A percentile compares a stretch with the other conserved stretches of the same genome.
These are phyloP conservation scores for Neofusicoccum laricinum DNA, from an alignment of 2,329 filamentous ascomycete genomes.

Conservation along the genomic window DNA sequence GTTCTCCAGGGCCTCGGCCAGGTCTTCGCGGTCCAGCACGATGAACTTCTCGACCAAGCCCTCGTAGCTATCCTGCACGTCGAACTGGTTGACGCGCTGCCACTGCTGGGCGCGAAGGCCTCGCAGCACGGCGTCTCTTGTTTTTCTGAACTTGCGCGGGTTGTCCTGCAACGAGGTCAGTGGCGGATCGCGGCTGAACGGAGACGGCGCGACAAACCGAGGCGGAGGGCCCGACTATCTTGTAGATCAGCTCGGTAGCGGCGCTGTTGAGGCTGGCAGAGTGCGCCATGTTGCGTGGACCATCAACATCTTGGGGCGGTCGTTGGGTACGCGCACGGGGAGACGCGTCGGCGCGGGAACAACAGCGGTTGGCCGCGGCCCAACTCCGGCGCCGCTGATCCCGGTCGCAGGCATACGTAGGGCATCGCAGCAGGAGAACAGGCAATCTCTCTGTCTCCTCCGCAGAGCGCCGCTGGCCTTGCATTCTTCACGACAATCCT, in stretches of 20 bases:
- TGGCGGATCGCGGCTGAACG: too few relatives aligned
- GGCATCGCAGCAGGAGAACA: not conserved
- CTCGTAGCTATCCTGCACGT: slow-evolving; percentile 38
- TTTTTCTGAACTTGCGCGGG: slow-evolving; percentile 30
- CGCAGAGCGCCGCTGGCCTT: not conserved
- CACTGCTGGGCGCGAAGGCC: slow-evolving; percentile 41
- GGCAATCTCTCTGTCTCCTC: not conserved
- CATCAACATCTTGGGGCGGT: slow-evolving; percentile 4
- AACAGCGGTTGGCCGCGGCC: not conserved
- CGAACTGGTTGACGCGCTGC: slow-evolving; percentile 49
- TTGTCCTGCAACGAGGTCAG: slow-evolving; percentile 21
- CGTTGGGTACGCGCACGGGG: slow-evolving; percentile 7
- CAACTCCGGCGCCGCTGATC: not conserved
- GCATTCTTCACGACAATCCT: not conserved
- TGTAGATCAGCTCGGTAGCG: slow-evolving; percentile 68
- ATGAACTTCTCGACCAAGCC: slow-evolving; percentile 80
- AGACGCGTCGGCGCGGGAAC: slow-evolving; percentile 11
- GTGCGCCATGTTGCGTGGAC: slow-evolving; percentile 63
- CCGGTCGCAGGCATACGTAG: not conserved
- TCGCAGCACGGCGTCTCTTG: slow-evolving; percentile 38
- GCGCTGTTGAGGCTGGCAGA: slow-evolving; percentile 62
- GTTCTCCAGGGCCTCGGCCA: slow-evolving; percentile 66
- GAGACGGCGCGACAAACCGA: not conserved
- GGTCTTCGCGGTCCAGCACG: slow-evolving; percentile 72
- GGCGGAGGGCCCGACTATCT: slow-evolving; percentile 52